Conservation (phyloP, 139 green algal genomes). For the Pleodorina starrii region DNA sequence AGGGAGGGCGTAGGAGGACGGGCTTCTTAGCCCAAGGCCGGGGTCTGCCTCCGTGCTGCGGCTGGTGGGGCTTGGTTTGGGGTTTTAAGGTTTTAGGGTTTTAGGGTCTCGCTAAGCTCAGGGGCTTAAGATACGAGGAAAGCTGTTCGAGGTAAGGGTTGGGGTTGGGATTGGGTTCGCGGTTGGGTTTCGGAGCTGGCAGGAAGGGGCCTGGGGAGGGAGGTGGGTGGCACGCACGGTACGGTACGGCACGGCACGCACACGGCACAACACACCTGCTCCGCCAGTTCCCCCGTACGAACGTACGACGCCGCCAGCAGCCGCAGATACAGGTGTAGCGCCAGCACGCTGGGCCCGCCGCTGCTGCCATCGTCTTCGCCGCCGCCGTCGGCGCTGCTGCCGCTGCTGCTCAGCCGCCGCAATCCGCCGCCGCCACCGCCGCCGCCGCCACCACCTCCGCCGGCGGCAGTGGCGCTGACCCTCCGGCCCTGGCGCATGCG, state of each 20-base stretch:
- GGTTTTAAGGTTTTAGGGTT: too few species aligned
- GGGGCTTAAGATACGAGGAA: too few species aligned
- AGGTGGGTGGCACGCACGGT: too few species aligned
- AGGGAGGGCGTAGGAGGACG: not conserved
- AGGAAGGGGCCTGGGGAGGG: too few species aligned
- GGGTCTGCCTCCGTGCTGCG: too few species aligned
- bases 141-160: too few species aligned
- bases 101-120: too few species aligned
- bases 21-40: too few species aligned
- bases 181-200: too few species aligned
- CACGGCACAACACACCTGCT: constrained; percentile 31
- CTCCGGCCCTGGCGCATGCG: not conserved
- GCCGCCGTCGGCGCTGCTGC: not conserved
- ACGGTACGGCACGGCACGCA: too few species aligned
- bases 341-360: constrained; percentile 30
- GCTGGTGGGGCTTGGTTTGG: too few species aligned
- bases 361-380: constrained; percentile 1
- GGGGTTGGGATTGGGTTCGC: too few species aligned
- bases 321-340: constrained; percentile 35
- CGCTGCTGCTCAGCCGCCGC: not conserved
- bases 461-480: not conserved
- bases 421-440: not conserved
- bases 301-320: constrained; percentile 42
- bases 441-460: not conserved
- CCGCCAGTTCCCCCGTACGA: constrained; percentile 27